These are phyloP conservation scores for Thinopyrum elongatum DNA, from an alignment of 176 grass and related monocot genomes.

Conservation along the genomic window DNA sequence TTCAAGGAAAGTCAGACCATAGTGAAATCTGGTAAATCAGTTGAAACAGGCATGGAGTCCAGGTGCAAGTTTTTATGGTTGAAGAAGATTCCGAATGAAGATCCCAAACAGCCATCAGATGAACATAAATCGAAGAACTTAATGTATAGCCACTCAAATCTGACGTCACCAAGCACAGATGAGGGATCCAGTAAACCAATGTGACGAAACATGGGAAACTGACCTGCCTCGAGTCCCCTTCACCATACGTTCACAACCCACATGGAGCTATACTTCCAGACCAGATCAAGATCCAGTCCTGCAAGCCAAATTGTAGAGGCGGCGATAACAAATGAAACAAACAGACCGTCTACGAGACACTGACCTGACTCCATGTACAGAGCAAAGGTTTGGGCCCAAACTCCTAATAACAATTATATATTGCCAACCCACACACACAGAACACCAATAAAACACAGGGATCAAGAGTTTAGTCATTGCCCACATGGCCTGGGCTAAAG, in stretches of 20 bases:
- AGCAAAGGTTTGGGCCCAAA: too few relatives aligned
- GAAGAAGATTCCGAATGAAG: neutral
- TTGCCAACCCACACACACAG: neutral
- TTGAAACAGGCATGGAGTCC: too few relatives aligned
- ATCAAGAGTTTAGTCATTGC: too few relatives aligned
- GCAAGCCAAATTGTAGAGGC: neutral
- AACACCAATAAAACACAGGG: neutral
- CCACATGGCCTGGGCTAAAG: too few relatives aligned
- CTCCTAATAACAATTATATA: neutral
- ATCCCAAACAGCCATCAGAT: too few relatives aligned
- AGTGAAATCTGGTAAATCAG: too few relatives aligned
- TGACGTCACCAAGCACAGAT: too few relatives aligned
- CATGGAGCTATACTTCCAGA: neutral
- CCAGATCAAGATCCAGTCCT: neutral
- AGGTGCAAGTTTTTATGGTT: too few relatives aligned
- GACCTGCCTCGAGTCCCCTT: neutral
- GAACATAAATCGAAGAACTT: too few relatives aligned
- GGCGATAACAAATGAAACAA: neutral
- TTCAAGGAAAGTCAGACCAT: too few relatives aligned
- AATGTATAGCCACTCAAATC: too few relatives aligned
- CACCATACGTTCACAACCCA: neutral
- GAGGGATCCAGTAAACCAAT: neutral
- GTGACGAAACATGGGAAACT: neutral
- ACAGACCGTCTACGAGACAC: neutral
- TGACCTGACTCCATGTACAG: neutral